Conservation (phyloP, 2,329 filamentous ascomycete genomes). For the Colletotrichum plurivorum region DNA sequence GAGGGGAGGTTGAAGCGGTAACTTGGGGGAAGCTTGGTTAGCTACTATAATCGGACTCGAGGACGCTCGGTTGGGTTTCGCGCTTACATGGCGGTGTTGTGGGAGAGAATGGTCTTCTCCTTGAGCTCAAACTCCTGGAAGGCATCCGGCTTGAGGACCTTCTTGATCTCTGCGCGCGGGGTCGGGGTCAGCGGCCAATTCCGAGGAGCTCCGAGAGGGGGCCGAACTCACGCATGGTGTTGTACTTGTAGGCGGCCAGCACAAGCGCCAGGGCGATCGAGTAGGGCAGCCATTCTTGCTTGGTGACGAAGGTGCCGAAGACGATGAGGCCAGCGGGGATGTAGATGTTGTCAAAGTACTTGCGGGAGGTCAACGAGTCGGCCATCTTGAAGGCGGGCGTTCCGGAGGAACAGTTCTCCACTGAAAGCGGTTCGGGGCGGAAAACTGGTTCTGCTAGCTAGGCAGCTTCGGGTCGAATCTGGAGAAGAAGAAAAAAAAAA, state of each 20-base stretch:
- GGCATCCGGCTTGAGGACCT: conserved; percentile 86
- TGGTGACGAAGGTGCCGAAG: conserved; percentile 81
- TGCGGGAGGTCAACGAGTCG: conserved; percentile 65
- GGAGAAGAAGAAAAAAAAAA: conserved; percentile 7
- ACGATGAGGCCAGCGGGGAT: conserved; percentile 86
- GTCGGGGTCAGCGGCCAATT: conserved; percentile 29
- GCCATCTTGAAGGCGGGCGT: conserved; percentile 44
- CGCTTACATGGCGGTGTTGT: conserved; percentile 95
- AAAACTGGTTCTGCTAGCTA: conserved; percentile 13
- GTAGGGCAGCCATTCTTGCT: conserved; percentile 82
- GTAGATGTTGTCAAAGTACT: conserved; percentile 85
- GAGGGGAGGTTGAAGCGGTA: conserved; percentile 93
- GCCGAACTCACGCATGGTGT: conserved; percentile 74
- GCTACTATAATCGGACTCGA: not conserved
- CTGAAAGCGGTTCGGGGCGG: conserved; percentile 17
- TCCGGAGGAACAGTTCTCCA: conserved; percentile 28
- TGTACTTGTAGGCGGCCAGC: conserved; percentile 80
- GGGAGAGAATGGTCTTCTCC: conserved; percentile 95
- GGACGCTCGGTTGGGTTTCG: not conserved
- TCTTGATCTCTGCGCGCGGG: conserved; percentile 73
- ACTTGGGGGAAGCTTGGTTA: conserved; percentile 57
- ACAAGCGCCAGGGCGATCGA: conserved; percentile 76
- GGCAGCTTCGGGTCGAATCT: conserved; percentile 14
- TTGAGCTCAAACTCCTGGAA: conserved; percentile 95
- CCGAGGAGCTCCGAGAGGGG: conserved; percentile 23